Conservation (phyloP, 2,329 filamentous ascomycete genomes). For the Colletotrichum eleusines region DNA sequence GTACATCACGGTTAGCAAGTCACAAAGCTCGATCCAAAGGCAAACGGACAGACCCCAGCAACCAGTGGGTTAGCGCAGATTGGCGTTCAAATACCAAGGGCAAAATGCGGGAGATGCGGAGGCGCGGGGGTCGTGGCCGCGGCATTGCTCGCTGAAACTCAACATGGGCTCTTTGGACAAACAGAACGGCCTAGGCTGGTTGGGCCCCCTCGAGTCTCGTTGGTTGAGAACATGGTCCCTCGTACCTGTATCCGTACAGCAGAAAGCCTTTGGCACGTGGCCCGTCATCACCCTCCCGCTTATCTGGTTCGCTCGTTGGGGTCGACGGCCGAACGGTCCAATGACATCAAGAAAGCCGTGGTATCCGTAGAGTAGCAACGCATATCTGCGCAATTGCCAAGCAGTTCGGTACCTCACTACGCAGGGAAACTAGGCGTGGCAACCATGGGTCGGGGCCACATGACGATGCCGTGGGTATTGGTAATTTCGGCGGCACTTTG, state of each 20-base stretch:
- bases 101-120: constrained; percentile 38
- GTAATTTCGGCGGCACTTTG: constrained; percentile 38
- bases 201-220: not conserved
- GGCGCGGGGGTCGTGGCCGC: constrained; percentile 33
- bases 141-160: constrained; percentile 39
- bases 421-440: not conserved
- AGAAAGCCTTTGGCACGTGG: constrained; percentile 5
- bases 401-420: not conserved
- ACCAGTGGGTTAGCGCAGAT: constrained; percentile 18
- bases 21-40: not conserved
- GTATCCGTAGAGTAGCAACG: not conserved
- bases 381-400: not conserved
- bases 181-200: not conserved
- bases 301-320: not conserved
- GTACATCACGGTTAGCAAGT: constrained; percentile 11
- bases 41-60: constrained; percentile 13
- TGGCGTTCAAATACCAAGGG: constrained; percentile 11
- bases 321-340: not conserved
- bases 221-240: too few relatives aligned
- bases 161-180: not conserved
- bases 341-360: not conserved
- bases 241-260: not conserved
- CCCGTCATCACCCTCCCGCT: not conserved
- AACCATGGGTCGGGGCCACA: constrained; percentile 8
- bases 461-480: constrained; percentile 35